Percentiles rank a stretch among this genome's conserved stretches.
These are phyloP conservation scores for Trapa incisa DNA, from an alignment of 345 rosid species.

Conservation along the genomic window DNA sequence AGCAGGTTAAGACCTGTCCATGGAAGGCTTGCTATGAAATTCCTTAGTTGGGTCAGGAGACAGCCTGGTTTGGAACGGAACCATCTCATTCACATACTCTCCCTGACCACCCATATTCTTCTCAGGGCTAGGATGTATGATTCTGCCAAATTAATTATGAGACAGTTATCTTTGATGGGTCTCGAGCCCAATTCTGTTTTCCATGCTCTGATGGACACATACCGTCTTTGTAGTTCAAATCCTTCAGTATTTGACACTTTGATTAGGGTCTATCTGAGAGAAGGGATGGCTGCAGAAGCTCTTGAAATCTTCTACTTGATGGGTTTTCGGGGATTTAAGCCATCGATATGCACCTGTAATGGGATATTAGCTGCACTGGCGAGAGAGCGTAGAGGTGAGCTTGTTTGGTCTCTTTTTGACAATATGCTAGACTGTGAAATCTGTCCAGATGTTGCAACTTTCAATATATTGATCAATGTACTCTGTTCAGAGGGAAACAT, in stretches of 20 bases:
- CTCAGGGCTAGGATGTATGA: slow-evolving; percentile 77
- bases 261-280: slow-evolving; percentile 50
- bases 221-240: slow-evolving; percentile 72
- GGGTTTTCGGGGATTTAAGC: slow-evolving; percentile 52
- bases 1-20: slow-evolving; percentile 68
- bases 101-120: slow-evolving; percentile 57
- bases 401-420: slow-evolving; percentile 57
- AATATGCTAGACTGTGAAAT: slow-evolving; percentile 58
- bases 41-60: slow-evolving; percentile 57
- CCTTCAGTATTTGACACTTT: slow-evolving; percentile 78
- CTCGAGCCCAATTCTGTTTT: slow-evolving; percentile 40
- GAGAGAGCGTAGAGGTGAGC: slow-evolving; percentile 30
- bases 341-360: slow-evolving; percentile 64
- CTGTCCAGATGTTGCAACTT: slow-evolving; percentile 71
- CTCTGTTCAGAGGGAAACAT: slow-evolving; percentile 61
- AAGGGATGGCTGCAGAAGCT: slow-evolving; percentile 49
- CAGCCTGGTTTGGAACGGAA: slow-evolving; percentile 55
- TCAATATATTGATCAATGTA: slow-evolving; percentile 65
- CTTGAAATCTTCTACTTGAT: slow-evolving; percentile 49
- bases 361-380: slow-evolving; percentile 44
- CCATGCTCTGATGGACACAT: slow-evolving; percentile 53
- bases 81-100: slow-evolving; percentile 45
- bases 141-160: slow-evolving; percentile 45
- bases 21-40: slow-evolving; percentile 74
- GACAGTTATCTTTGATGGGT: slow-evolving; percentile 36